phyloP scores from a whole-genome alignment of 2,329 filamentous ascomycete species.

The Thielaviopsis musarum region DNA sequence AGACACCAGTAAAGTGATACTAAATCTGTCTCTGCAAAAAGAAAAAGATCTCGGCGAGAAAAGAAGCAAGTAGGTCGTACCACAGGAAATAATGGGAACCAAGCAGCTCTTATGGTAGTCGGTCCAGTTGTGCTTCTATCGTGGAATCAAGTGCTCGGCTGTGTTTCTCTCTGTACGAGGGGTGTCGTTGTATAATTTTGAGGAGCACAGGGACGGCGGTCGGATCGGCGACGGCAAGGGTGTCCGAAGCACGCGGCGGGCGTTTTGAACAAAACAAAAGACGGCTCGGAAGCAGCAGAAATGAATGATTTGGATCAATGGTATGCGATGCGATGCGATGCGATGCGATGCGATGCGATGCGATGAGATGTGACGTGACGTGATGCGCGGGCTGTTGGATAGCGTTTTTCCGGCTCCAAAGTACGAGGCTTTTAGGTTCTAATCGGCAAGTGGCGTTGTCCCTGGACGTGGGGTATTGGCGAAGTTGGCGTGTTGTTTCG shows the following conservation, averaged over 20 bases:
- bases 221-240: too few relatives aligned
- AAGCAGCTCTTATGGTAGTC: not conserved
- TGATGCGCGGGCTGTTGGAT: not conserved
- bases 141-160: not conserved
- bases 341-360: not conserved
- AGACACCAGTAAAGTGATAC: not conserved
- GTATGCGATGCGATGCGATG: not conserved
- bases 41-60: not conserved
- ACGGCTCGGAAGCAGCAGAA: not conserved
- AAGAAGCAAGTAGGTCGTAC: not conserved
- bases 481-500: not conserved
- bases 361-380: not conserved
- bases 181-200: not conserved
- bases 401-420: not conserved
- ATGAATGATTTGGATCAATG: not conserved
- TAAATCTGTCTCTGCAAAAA: not conserved
- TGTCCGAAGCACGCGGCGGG: too few relatives aligned
- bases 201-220: not conserved
- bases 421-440: not conserved
- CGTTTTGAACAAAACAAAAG: too few relatives aligned
- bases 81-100: not conserved
- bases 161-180: not conserved
- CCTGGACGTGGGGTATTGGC: not conserved
- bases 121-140: not conserved
- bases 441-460: not conserved